Base-by-base conservation (phyloP, 257 asterid species). In the Primulina huaijiensis region DNA sequence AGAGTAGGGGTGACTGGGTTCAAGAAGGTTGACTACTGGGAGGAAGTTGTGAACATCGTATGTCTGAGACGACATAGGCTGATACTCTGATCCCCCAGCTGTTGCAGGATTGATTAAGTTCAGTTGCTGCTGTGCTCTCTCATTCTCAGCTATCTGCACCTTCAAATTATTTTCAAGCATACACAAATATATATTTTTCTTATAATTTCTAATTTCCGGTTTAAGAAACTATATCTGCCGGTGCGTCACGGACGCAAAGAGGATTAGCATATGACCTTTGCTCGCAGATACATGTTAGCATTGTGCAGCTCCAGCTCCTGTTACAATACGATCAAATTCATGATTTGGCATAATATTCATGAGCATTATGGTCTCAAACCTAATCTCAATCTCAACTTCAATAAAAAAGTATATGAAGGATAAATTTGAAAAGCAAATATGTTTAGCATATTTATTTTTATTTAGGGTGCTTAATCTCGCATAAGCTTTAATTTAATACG, bases 301-400 rank as follows among this genome's bases (percentile, higher is more conserved):
- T 92, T 86, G 74, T 92, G 95, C 87, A 87, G 82, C 81, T 92
- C 97, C 53, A 86, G 72, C 80, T 92, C 97, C 97, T 92, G 89
- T 25, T 59, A 70, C 70, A 70, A 68, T 52, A 58, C 2, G 21
- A 74, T 16, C 27, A 75, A 38, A 30, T 7, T 5, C 23, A 43
- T 14, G 19, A 43, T 43, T 11, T 11, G 55, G n/a, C 3, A 43
- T 14, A 43, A 37, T 37, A 7, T 38, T 11, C 50, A 38, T 27
- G 30, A 1, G 50, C 50, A 38, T 10, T 38, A 38, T 38, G 50
- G 11, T 38, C 16, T 38, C 50, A 23, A 23, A 23, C 25, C 25
- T 23, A 23, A 23, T 0, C 25, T 23, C 0, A 38, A 38, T 35
- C 43, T 8, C 3, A 8, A 1, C 43, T 35, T 35, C 8, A 35